Base-by-base conservation (phyloP, 1,139 yeast species). In the Candida sp. region DNA sequence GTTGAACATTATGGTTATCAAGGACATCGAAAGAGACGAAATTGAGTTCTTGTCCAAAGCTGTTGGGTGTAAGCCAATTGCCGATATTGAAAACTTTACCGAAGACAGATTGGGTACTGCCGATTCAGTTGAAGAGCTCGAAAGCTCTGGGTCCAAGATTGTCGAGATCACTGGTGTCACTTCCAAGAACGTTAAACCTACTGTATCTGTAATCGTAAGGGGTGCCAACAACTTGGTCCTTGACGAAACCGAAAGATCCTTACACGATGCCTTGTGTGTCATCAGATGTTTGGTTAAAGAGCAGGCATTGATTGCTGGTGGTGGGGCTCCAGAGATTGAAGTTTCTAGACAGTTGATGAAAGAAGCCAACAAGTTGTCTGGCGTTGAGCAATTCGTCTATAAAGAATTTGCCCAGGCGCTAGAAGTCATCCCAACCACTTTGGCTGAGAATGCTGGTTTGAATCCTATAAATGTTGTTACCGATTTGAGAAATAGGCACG, bases 261-360 rank as follows among this genome's bases (percentile, higher is more conserved):
- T 94, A 60, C 99, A 94, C 66, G 99, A 94, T 71, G 98, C 99
- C 1, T 81, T 94, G 53, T 94, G 99, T 80, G 99, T 96, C 28
- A 83, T 96, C 52, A 86, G 98, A 69, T 94, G 99, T 76, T 78
- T 94, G 52, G 98, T 96, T 40, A 93, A 94, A 69, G 94, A 92
- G 71, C 89, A 85, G 67, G 98, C 97, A 2, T 78, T 94, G 65
- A 91, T 94, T 72, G 98, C 98, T 11, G 99, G 99, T 62, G 99
- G 99, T 58, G 99, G 99, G 60, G 98, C 99, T 5, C 97, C 99
- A 45, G 99, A 94, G 74, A 85, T 94, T 60, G 99, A 94, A 75
- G 88, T 93, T 12, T 87, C 98, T 5, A 85, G 96, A 63, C 84
- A 85, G 27, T 75, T 94, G 61, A 78, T 84, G 69, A 86, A 85